These are phyloP conservation scores for Candida piceae DNA, from an alignment of 805 yeast species.

Conservation along the genomic window DNA sequence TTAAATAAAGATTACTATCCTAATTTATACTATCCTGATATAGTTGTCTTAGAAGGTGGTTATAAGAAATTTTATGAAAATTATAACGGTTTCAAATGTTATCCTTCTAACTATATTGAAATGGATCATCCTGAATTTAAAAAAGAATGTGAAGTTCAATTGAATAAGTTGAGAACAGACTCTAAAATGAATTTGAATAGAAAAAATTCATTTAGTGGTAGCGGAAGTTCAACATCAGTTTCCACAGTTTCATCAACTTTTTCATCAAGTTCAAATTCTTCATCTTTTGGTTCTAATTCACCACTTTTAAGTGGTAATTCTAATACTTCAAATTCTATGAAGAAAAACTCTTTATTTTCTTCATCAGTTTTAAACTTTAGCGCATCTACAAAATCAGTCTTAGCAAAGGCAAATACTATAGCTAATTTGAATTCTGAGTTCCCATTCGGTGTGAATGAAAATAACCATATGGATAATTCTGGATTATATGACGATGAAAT, in stretches of 20 bases:
- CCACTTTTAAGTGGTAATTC: not conserved
- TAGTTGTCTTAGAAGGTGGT: conserved; percentile 86
- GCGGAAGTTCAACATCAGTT: conserved; percentile 5
- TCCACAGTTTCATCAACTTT: not conserved
- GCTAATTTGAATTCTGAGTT: conserved; percentile 2
- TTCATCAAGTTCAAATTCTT: not conserved
- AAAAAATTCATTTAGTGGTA: conserved; percentile 17
- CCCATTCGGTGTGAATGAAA: not conserved
- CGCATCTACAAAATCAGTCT: conserved; percentile 11
- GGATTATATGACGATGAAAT: not conserved
- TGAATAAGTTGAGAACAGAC: conserved; percentile 35
- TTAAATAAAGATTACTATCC: conserved; percentile 76
- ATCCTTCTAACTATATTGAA: conserved; percentile 75
- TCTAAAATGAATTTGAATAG: conserved; percentile 26
- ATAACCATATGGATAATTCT: not conserved
- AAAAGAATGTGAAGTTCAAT: conserved; percentile 39
- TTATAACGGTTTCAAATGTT: conserved; percentile 50
- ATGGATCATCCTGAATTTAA: conserved; percentile 67
- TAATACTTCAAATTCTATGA: not conserved
- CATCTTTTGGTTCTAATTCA: not conserved
- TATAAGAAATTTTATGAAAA: conserved; percentile 70
- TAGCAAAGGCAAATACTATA: not conserved
- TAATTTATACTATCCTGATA: conserved; percentile 77
- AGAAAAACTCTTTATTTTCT: conserved; percentile 15
- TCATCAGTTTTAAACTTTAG: conserved; percentile 21